Base-by-base conservation (phyloP, 1,139 yeast genomes). In the Blastobotrys capitulatus region DNA sequence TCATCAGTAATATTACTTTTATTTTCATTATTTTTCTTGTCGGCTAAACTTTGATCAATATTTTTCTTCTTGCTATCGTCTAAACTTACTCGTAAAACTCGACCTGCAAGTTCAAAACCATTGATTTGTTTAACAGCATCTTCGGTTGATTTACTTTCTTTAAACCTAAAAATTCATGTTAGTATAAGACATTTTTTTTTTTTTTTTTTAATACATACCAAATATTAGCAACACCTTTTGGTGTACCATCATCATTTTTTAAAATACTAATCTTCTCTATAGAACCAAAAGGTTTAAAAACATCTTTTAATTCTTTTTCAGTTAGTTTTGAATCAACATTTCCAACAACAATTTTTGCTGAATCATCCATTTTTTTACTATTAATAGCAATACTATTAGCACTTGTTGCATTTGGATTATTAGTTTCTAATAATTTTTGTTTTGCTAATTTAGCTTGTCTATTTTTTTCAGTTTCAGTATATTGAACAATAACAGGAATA, bases 401-500 rank as follows among this genome's bases (percentile, higher is more conserved):
- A 7, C 6, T 22, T 4, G 25, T 5, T 5, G 25, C 25, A 5
- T 44, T 26, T 15, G 38, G 32, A 9, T 35, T 27, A 8, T 18
- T 35, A 9, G 15, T 29, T 16, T 35, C 38, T 13, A 29, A 13
- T 25, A 8, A 31, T 6, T 34, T 18, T 26, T 42, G 41, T 10
- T 41, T 43, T 8, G 47, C 62, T 29, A 29, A 6, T 26, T 53
- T 38, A 6, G 69, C 69, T 46, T 62, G 65, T 25, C 69, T 50
- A 48, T 66, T 66, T 51, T 67, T 67, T 46, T 68, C 72, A 10
- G 72, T 61, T 50, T 68, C 72, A 2, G 72, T 67, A 25, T 59
- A 56, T 52, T 67, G 67, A 9, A 66, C 71, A 48, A 68, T 60
- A 18, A 68, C 61, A 2, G 72, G 72, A 35, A 69, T 64, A 8